These are phyloP conservation scores for Laguncularia racemosa DNA, from an alignment of 345 rosid species.

Conservation along the genomic window DNA sequence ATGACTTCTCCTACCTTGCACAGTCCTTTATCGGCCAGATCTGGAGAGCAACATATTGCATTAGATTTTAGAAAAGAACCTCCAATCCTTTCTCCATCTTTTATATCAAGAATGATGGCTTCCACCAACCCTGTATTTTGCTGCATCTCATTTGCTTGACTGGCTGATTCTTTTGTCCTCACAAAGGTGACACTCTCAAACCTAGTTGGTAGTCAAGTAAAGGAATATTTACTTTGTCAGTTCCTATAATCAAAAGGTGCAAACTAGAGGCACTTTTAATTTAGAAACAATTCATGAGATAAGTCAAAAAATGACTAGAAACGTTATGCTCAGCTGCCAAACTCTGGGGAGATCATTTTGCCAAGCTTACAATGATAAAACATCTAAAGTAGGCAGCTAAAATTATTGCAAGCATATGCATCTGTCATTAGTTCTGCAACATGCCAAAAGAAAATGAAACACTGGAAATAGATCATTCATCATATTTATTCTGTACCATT, in stretches of 20 bases:
- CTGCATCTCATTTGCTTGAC: conserved; percentile 57
- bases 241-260: neutral
- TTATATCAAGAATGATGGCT: conserved; percentile 75
- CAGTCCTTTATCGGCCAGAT: conserved; percentile 37
- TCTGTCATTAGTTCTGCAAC: too few species aligned
- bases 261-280: neutral
- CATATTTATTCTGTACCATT: too few species aligned
- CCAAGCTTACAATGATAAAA: too few species aligned
- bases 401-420: too few species aligned
- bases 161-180: conserved; percentile 67
- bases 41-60: conserved; percentile 51
- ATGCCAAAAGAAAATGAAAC: too few species aligned
- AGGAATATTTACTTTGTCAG: neutral
- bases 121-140: conserved; percentile 71
- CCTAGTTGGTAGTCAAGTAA: conserved; percentile 31
- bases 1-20: conserved; percentile 81
- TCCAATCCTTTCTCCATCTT: conserved; percentile 72
- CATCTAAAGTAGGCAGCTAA: too few species aligned
- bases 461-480: too few species aligned
- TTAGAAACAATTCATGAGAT: too few species aligned
- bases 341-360: too few species aligned
- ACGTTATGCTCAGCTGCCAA: too few species aligned
- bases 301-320: too few species aligned
- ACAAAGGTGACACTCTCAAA: conserved; percentile 75
- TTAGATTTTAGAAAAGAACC: conserved; percentile 47